These are phyloP conservation scores for Termitomyces heimii DNA, from an alignment of 768 basidiomycete species.

Conservation along the genomic window DNA sequence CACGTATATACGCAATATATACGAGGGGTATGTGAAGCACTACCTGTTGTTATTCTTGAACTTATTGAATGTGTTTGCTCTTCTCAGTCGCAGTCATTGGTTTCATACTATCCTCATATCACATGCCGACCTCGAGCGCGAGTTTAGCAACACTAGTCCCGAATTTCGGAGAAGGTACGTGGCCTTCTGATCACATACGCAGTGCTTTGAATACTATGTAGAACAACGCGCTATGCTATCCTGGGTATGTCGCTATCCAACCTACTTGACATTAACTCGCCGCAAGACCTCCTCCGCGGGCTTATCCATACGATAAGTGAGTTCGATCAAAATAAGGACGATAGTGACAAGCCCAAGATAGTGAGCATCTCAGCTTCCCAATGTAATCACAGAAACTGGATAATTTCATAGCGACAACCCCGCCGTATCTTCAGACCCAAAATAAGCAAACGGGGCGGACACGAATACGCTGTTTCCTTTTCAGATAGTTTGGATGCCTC, in stretches of 20 bases:
- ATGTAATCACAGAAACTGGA: slow-evolving; percentile 1
- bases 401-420: slow-evolving; percentile 17
- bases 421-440: slow-evolving; percentile 60
- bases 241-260: slow-evolving; percentile 85
- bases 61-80: not conserved
- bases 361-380: slow-evolving; percentile 27
- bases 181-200: not conserved
- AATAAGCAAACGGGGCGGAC: slow-evolving; percentile 44
- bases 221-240: slow-evolving; percentile 77
- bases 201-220: slow-evolving; percentile 19
- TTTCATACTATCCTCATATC: slow-evolving; percentile 84
- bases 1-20: slow-evolving; percentile 79
- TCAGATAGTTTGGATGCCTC: slow-evolving; percentile 56
- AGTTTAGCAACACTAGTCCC: slow-evolving; percentile 69
- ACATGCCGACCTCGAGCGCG: slow-evolving; percentile 63
- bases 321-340: slow-evolving; percentile 75
- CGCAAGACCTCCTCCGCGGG: slow-evolving; percentile 74
- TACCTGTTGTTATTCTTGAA: not conserved
- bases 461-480: slow-evolving; percentile 59
- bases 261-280: slow-evolving; percentile 74
- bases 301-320: slow-evolving; percentile 67
- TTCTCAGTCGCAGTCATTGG: slow-evolving; percentile 70
- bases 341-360: slow-evolving; percentile 68
- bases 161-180: slow-evolving; percentile 76
- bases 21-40: slow-evolving; percentile 64